These are phyloP conservation scores for Tetragonia tetragonoides DNA, from an alignment of 148 eudicot genomes.

Conservation along the genomic window DNA sequence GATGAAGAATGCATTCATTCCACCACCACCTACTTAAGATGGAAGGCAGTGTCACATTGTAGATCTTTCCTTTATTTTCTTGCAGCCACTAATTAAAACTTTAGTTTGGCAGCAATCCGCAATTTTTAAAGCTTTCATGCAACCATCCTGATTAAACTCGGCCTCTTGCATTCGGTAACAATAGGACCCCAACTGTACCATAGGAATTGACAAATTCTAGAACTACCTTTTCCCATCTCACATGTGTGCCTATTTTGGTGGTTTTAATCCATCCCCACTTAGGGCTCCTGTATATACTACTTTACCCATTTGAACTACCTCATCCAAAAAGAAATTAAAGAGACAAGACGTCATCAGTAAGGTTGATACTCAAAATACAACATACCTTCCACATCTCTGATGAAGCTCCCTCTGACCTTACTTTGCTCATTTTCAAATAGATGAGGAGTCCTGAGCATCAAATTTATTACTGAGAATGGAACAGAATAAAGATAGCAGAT, in stretches of 20 bases:
- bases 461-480: conserved; percentile 15
- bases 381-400: conserved; percentile 93
- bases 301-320: not conserved
- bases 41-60: too few relatives aligned
- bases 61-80: not conserved
- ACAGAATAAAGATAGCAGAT: not conserved
- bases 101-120: too few relatives aligned
- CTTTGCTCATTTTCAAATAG: conserved; percentile 85
- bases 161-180: not conserved
- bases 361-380: not conserved
- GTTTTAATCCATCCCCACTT: not conserved
- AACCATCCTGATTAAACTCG: not conserved
- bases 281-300: not conserved
- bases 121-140: not conserved
- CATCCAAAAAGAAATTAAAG: not conserved
- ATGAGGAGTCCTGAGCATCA: conserved; percentile 58
- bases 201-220: not conserved
- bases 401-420: conserved; percentile 83
- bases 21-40: not conserved
- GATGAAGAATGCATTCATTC: not conserved
- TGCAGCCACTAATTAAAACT: not conserved
- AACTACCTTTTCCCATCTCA: not conserved
- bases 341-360: not conserved
- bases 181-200: not conserved
- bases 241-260: not conserved